These are phyloP conservation scores for Podila epigama DNA, from an alignment of 192 early-diverging fungal species.

Conservation along the genomic window DNA sequence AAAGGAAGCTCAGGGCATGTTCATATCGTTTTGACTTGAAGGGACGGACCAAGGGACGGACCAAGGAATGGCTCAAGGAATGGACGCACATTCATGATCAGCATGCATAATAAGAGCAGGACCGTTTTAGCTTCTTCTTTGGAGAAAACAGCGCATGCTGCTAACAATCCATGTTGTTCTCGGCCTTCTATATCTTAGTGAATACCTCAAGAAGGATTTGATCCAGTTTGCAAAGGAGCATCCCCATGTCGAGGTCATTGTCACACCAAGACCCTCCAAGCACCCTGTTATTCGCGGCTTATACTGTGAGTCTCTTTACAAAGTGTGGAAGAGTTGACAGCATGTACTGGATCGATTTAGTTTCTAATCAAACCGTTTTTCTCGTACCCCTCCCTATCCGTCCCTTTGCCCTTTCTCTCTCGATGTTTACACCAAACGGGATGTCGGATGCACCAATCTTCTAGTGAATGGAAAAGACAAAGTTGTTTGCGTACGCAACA, in stretches of 20 bases:
- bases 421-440: too few species aligned
- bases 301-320: constrained; percentile 60
- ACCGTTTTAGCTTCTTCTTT: neutral
- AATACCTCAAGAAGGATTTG: constrained; percentile 72
- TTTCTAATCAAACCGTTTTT: neutral
- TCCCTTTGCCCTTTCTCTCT: too few species aligned
- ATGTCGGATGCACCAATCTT: too few species aligned
- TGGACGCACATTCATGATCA: too few species aligned
- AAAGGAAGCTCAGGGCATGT: too few species aligned
- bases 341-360: neutral
- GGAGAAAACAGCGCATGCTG: neutral
- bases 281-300: constrained; percentile 77
- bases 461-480: constrained; percentile 69
- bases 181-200: constrained; percentile 34
- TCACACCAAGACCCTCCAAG: constrained; percentile 73
- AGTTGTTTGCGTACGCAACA: constrained; percentile 72
- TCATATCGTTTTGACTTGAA: constrained; percentile 2
- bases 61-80: too few species aligned
- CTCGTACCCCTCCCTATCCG: neutral
- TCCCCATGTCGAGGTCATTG: constrained; percentile 82
- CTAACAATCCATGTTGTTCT: neutral
- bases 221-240: constrained; percentile 69
- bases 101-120: too few species aligned
- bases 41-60: too few species aligned
- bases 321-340: neutral